phyloP scores from a whole-genome alignment of 2,329 filamentous ascomycete species.

The Paraphaeosphaeria sporulosa region DNA sequence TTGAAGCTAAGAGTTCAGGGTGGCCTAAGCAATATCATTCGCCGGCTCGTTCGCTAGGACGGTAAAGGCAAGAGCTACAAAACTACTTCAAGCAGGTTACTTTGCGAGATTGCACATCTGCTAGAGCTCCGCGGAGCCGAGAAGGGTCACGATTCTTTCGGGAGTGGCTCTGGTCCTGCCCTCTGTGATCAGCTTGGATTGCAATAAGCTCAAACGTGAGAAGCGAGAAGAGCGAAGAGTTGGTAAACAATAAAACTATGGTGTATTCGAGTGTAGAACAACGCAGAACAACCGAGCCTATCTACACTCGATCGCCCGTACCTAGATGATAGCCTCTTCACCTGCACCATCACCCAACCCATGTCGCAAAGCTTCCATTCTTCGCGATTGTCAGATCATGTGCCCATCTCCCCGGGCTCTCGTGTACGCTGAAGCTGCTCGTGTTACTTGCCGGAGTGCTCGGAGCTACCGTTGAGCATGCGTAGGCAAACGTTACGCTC shows the following conservation, averaged over 20 bases:
- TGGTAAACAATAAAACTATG: background rate
- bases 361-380: conserved; percentile 4
- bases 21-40: background rate
- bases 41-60: background rate
- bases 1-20: background rate
- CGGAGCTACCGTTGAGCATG: conserved; percentile 5
- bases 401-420: conserved; percentile 1
- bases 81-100: background rate
- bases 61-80: background rate
- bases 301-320: background rate
- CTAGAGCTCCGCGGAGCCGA: background rate
- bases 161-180: background rate
- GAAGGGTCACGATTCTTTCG: background rate
- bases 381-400: conserved; percentile 12
- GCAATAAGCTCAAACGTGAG: background rate
- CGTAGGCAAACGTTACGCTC: conserved; percentile 7
- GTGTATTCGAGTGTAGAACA: background rate
- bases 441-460: conserved; percentile 7
- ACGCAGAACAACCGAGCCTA: background rate
- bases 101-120: background rate
- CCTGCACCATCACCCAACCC: background rate
- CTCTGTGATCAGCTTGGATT: background rate
- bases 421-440: conserved; percentile 6
- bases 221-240: background rate
- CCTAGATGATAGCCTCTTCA: background rate